Evolutionary conservation across 495 filamentous ascomycete genomes (phyloP).

Genomic region (Trypethelium eluteriae): DNA sequence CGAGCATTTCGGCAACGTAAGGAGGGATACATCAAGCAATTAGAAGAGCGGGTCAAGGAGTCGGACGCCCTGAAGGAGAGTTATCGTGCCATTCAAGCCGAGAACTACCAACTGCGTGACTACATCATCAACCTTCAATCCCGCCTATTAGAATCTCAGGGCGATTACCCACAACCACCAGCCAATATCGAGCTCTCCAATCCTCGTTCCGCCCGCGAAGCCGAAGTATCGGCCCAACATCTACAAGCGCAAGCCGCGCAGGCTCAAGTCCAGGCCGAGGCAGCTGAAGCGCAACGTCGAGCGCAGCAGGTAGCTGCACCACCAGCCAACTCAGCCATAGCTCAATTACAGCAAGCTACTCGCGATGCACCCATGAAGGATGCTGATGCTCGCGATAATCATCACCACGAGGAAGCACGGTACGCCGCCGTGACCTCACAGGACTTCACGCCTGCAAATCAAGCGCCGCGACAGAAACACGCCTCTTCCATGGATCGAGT

Average conservation of each 20-base stretch:
- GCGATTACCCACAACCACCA: conserved; percentile 77
- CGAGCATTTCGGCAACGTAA: conserved; percentile 96
- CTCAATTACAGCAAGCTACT: not conserved
- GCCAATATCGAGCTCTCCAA: conserved; percentile 49
- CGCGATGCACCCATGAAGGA: conserved; percentile 9
- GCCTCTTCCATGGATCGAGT: not conserved
- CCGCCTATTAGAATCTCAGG: conserved; percentile 73
- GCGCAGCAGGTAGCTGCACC: not conserved
- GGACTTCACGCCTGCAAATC: conserved; percentile 4
- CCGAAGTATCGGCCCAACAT: conserved; percentile 1
- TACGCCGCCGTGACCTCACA: conserved; percentile 1
- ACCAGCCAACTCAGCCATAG: not conserved
- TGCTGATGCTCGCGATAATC: not conserved
- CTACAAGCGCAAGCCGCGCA: conserved; percentile 7
- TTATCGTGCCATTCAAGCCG: conserved; percentile 66
- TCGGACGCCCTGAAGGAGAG: conserved; percentile 59
- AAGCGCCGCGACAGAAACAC: conserved; percentile 4
- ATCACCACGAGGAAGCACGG: conserved; percentile 8
- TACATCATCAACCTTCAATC: conserved; percentile 87
- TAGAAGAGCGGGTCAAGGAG: conserved; percentile 83
- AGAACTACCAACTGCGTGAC: conserved; percentile 84
- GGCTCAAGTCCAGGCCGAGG: conserved; percentile 7
- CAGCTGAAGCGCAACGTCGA: conserved; percentile 7
- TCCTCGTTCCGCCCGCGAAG: conserved; percentile 20
- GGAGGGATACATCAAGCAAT: conserved; percentile 93